Conservation (phyloP, 805 yeast genomes). For the Kluyveromyces lactis region DNA sequence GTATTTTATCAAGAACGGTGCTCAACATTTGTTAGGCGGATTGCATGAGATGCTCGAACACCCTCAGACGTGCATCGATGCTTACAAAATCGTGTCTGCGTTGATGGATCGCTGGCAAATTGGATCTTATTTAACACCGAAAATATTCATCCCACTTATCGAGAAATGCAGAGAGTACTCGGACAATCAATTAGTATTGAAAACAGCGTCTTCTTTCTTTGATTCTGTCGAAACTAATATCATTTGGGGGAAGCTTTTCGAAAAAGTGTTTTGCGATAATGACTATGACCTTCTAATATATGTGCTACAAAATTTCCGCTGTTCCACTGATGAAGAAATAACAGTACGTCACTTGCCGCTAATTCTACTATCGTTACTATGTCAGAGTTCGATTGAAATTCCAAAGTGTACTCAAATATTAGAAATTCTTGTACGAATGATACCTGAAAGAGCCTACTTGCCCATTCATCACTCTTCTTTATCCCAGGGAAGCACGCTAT, state of each 20-base stretch:
- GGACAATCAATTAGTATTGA: slow-evolving; percentile 33
- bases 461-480: slow-evolving; percentile 40
- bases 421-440: slow-evolving; percentile 37
- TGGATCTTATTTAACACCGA: slow-evolving; percentile 66
- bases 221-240: slow-evolving; percentile 76
- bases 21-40: slow-evolving; percentile 42
- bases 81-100: slow-evolving; percentile 59
- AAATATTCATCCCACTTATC: slow-evolving; percentile 58
- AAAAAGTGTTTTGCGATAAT: slow-evolving; percentile 21
- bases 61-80: slow-evolving; percentile 33
- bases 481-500: slow-evolving; percentile 9
- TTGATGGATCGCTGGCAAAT: slow-evolving; percentile 94
- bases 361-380: slow-evolving; percentile 43
- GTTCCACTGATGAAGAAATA: slow-evolving; percentile 79
- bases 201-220: slow-evolving; percentile 61
- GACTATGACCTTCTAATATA: slow-evolving; percentile 47
- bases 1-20: slow-evolving; percentile 57
- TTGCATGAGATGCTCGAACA: slow-evolving; percentile 39
- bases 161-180: slow-evolving; percentile 34
- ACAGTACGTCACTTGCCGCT: slow-evolving; percentile 67
- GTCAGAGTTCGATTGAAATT: slow-evolving; percentile 8
- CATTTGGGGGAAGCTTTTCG: slow-evolving; percentile 63
- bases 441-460: slow-evolving; percentile 57
- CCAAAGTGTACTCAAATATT: slow-evolving; percentile 35
- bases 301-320: slow-evolving; percentile 56